Evolutionary conservation across 352 stramenopile species (phyloP), one percentile per base, ranked within the genome.

Genomic region (Nothophytophthora sp.): DNA sequence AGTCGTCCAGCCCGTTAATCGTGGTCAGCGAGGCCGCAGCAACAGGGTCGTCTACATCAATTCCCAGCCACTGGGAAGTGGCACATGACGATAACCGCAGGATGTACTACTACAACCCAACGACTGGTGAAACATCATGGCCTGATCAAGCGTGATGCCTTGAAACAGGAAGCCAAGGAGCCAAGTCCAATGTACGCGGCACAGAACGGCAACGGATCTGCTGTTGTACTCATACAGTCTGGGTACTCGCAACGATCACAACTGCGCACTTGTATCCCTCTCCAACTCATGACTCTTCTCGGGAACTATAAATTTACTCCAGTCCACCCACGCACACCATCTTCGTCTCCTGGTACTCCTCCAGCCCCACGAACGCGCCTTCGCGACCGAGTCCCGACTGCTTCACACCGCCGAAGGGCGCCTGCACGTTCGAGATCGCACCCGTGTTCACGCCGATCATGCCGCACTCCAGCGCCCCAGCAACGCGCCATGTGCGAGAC

Each of bases 321-420:
- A 93, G 62, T 11, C 83, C 81, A 23, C 83, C 83, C 47, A 97
- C 70, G 57, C 64, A 81, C 32, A 99, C 76, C 70, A 99, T 98
- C 70, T 99, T 99, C 18, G 90, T 98, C 69, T 99, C 96, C 33
- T 97, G 64, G 71, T 99, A 99, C 71, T 99, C 96, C 20, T 96
- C 86, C 7, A 98, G 53, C 0, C 96, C 96, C 24, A 93, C 55
- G 25, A 78, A 76, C 15, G 85, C 92, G 57, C 89, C 96, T 49
- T 99, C 93, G 45, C 89, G 85, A 28, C 90, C 90, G 9, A 96
- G 57, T 20, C 90, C 90, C 16, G 86, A 96, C 64, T 96, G 70
- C 78, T 96, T 96, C 27, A 93, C 78, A 23, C 90, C 90, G 24
- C 89, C 90, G 47, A 97, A 97, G 16, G 86, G 84, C 57, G 94